Evolutionary conservation across 2,329 filamentous ascomycete species (phyloP).

Genomic region (Sporothrix dimorphospora): DNA sequence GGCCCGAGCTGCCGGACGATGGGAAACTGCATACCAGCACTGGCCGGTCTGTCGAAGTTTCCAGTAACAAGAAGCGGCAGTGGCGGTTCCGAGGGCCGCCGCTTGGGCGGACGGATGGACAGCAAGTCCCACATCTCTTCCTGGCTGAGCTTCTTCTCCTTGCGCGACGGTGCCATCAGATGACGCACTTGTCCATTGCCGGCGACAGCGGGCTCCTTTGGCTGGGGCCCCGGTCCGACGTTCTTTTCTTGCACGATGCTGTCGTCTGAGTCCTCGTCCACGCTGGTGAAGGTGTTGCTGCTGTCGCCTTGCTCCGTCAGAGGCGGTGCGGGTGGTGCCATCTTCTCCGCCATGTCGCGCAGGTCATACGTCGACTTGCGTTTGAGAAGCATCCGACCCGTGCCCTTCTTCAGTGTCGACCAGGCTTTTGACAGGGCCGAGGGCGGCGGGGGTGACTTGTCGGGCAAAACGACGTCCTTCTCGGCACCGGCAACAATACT

Average conservation of each 20-base stretch:
- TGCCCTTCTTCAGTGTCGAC: constrained; percentile 29
- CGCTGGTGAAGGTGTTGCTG: background rate
- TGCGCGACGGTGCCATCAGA: background rate
- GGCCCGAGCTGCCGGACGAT: constrained; percentile 12
- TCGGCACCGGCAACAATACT: background rate
- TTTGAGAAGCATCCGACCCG: constrained; percentile 17
- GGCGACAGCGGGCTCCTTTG: background rate
- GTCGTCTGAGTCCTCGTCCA: constrained; percentile 17
- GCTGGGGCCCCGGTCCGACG: background rate
- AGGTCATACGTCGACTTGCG: constrained; percentile 30
- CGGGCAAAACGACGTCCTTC: background rate
- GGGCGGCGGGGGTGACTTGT: constrained; percentile 10
- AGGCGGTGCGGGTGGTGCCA: background rate
- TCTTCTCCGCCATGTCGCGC: constrained; percentile 23
- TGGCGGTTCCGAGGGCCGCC: background rate
- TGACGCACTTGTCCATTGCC: background rate
- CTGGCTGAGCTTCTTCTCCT: constrained; percentile 18
- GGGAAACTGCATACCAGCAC: background rate
- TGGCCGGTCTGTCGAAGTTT: background rate
- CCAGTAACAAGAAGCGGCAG: background rate
- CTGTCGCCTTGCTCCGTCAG: background rate
- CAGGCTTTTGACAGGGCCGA: constrained; percentile 29
- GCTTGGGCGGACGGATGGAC: constrained; percentile 25
- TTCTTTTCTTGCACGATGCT: background rate
- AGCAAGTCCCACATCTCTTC: constrained; percentile 29